Percentiles rank a stretch among this genome's conserved stretches.
These are phyloP conservation scores for Cenococcum geophilum DNA, from an alignment of 495 filamentous ascomycete genomes.

Conservation along the genomic window DNA sequence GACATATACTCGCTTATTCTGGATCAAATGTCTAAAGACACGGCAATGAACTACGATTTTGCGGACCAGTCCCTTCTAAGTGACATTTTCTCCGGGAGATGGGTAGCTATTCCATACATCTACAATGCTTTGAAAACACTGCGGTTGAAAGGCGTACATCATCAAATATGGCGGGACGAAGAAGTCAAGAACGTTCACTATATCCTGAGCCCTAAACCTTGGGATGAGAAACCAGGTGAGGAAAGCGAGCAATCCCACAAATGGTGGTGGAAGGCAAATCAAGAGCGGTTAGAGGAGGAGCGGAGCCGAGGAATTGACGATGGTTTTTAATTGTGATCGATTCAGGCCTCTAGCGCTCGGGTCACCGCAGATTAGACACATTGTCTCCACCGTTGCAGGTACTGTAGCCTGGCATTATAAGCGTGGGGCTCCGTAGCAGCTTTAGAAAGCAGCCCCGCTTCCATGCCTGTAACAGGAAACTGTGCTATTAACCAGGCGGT, in stretches of 20 bases:
- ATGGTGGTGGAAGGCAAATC: slow-evolving; percentile 62
- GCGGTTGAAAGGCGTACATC: slow-evolving; percentile 61
- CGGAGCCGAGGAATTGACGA: slow-evolving; percentile 41
- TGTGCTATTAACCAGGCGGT: too few species aligned
- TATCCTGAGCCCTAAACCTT: slow-evolving; percentile 74
- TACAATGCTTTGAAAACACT: slow-evolving; percentile 83
- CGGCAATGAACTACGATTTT: slow-evolving; percentile 56
- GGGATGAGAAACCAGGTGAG: slow-evolving; percentile 56
- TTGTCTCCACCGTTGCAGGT: too few species aligned
- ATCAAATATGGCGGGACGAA: slow-evolving; percentile 67
- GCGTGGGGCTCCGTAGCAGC: too few species aligned
- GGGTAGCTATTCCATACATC: slow-evolving; percentile 67
- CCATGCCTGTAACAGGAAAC: too few species aligned
- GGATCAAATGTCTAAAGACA: slow-evolving; percentile 41
- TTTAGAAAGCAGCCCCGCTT: too few species aligned
- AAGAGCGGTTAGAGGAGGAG: slow-evolving; percentile 48
- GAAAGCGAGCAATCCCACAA: slow-evolving; percentile 50
- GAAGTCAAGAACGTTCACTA: slow-evolving; percentile 76
- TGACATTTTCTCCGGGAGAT: slow-evolving; percentile 58
- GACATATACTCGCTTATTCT: slow-evolving; percentile 53
- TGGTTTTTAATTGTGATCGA: slow-evolving; percentile 32
- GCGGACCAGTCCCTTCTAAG: slow-evolving; percentile 69
- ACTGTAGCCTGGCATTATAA: too few species aligned
- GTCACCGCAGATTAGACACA: too few species aligned
- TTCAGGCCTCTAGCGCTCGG: not conserved